Evolutionary conservation across 345 rosid species (phyloP), one percentile per base, ranked within the genome.

Genomic region (Mangifera indica): DNA sequence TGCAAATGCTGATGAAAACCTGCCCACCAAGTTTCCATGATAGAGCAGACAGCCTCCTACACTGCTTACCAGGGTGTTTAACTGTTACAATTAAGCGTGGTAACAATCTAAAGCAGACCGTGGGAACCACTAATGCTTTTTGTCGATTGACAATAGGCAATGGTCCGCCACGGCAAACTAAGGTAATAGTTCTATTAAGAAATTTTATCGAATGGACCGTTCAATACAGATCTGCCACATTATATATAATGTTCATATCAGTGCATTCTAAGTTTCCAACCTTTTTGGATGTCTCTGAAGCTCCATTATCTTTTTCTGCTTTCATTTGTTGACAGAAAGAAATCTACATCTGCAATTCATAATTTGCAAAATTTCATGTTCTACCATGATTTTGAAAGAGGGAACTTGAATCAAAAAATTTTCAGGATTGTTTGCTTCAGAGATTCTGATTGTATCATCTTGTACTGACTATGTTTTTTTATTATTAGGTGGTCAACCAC

Each of bases 51-150:
- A 78, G 84, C 76, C 75, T 93, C 57, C 82, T 93, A 79, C 98
- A 89, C 75, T 93, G 98, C 83, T 82, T 93, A 77, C 98, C 98
- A 12, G 98, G 97, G 62, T 86, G 88, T 78, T 81, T 93, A 79
- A 87, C 91, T 1, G 98, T 93, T 32, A 89, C 87, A 9, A 82
- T 93, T 29, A 84, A 81, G 81, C 96, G 89, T 25, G 98, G 97
- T 53, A 87, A 80, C 73, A 91, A 91, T 87, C 83, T 93, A 66
- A 88, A 88, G 82, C 97, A 91, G 81, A 74, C 96, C 56, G 78
- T 89, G 87, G 98, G 87, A 75, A 74, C 83, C 73, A 89, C 97
- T 46, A 91, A 86, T 71, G 97, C 96, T 48, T 93, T 91, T 76
- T 93, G 98, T 74, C 86, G 82, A 58, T 71, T 93, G 77, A 88